Conservation (phyloP, 495 filamentous ascomycete species). For the Trichoderma asperelloides region DNA sequence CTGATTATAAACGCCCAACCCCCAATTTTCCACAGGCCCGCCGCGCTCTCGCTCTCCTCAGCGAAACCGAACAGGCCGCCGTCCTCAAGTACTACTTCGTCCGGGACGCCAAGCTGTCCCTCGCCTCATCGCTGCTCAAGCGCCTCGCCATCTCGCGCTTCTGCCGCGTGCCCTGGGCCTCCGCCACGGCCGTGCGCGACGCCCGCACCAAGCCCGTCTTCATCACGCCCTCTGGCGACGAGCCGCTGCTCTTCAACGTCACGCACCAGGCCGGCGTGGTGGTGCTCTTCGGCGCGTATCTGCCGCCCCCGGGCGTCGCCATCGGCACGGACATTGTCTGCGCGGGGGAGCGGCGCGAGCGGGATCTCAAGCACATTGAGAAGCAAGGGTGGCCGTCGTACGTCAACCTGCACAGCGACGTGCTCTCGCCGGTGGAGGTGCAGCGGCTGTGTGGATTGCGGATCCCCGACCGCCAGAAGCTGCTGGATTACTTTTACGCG, state of each 20-base stretch:
- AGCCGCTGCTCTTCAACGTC: slow-evolving; percentile 71
- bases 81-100: slow-evolving; percentile 51
- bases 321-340: slow-evolving; percentile 69
- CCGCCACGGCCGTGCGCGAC: slow-evolving; percentile 51
- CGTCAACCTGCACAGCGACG: slow-evolving; percentile 69
- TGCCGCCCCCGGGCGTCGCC: slow-evolving; percentile 18
- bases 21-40: slow-evolving; percentile 31
- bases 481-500: slow-evolving; percentile 71
- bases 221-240: slow-evolving; percentile 17
- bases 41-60: slow-evolving; percentile 49
- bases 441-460: neutral
- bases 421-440: slow-evolving; percentile 48
- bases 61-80: slow-evolving; percentile 36
- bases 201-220: slow-evolving; percentile 55
- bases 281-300: slow-evolving; percentile 34
- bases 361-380: slow-evolving; percentile 39
- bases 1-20: too few relatives aligned
- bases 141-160: slow-evolving; percentile 59
- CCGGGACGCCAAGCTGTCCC: slow-evolving; percentile 56
- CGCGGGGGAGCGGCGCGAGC: slow-evolving; percentile 54
- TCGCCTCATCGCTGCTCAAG: slow-evolving; percentile 74
- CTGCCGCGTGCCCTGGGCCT: slow-evolving; percentile 56
- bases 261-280: slow-evolving; percentile 80
- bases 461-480: slow-evolving; percentile 24
- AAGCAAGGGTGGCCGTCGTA: slow-evolving; percentile 52